Conservation (phyloP, 2,329 filamentous ascomycete species). For the Magnaporthales sp. region DNA sequence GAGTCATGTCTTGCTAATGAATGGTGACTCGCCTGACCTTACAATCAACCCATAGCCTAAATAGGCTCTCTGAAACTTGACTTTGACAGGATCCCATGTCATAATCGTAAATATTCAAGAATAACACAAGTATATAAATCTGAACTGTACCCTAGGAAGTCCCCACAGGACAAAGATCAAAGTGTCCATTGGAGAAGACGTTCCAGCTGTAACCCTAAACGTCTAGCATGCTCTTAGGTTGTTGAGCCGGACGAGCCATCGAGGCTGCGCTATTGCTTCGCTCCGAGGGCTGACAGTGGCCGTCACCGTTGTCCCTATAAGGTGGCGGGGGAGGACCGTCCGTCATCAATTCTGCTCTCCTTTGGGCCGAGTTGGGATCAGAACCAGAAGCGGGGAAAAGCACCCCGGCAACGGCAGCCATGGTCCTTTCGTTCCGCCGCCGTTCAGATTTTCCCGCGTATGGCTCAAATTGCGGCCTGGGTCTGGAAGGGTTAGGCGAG, state of each 20-base stretch:
- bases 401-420: conserved; percentile 33
- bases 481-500: background rate
- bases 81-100: background rate
- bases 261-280: conserved; percentile 39
- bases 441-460: conserved; percentile 35
- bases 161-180: background rate
- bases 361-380: conserved; percentile 20
- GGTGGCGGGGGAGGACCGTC: conserved; percentile 35
- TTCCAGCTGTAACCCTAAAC: conserved; percentile 26
- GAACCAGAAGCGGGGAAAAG: conserved; percentile 36
- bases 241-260: conserved; percentile 38
- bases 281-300: conserved; percentile 15
- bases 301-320: conserved; percentile 19
- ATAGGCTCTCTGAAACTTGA: background rate
- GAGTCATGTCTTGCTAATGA: background rate
- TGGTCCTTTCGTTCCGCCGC: conserved; percentile 33
- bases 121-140: background rate
- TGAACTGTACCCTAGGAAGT: background rate
- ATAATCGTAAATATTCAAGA: background rate
- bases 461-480: conserved; percentile 6
- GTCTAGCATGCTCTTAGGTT: conserved; percentile 50
- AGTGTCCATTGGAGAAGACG: background rate
- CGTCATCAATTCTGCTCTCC: conserved; percentile 28
- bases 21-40: no score
- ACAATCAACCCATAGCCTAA: background rate